phyloP scores from a whole-genome alignment of 2,329 filamentous ascomycete genomes.

The Ophiostoma piceae region DNA sequence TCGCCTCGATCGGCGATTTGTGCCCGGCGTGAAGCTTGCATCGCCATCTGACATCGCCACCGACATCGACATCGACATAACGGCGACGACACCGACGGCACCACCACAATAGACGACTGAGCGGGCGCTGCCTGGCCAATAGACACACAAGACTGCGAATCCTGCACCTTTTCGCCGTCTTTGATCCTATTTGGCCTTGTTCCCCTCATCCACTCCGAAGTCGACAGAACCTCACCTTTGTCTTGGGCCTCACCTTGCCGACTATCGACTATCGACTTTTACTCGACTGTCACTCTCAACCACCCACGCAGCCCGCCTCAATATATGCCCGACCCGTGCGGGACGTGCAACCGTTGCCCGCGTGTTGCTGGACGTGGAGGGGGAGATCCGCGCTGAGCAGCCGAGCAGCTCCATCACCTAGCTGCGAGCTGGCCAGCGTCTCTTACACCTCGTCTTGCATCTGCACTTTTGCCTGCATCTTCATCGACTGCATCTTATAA shows the following conservation, averaged over 20 bases:
- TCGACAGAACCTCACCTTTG: neutral
- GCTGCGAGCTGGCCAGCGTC: slow-evolving; percentile 3
- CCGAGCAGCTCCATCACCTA: slow-evolving; percentile 1
- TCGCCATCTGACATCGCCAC: neutral
- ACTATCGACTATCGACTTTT: no score
- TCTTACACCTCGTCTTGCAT: neutral
- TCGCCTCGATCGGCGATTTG: neutral
- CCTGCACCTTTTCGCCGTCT: slow-evolving; percentile 21
- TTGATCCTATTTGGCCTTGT: neutral
- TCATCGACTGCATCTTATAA: neutral
- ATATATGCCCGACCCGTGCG: slow-evolving; percentile 19
- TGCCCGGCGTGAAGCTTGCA: neutral
- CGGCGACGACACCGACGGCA: slow-evolving; percentile 2
- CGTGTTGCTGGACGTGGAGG: slow-evolving; percentile 23
- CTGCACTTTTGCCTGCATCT: neutral
- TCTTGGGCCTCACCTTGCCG: no score
- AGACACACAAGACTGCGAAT: neutral
- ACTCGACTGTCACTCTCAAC: slow-evolving; percentile 3
- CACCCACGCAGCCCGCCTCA: neutral
- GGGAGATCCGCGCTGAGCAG: slow-evolving; percentile 19
- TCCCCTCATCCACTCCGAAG: neutral
- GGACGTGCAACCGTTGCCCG: slow-evolving; percentile 17
- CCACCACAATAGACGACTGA: neutral
- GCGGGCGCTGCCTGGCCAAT: neutral
- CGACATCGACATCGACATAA: neutral